These are phyloP conservation scores for Salicornia ramosissima DNA, from an alignment of 148 eudicot genomes.

Conservation along the genomic window DNA sequence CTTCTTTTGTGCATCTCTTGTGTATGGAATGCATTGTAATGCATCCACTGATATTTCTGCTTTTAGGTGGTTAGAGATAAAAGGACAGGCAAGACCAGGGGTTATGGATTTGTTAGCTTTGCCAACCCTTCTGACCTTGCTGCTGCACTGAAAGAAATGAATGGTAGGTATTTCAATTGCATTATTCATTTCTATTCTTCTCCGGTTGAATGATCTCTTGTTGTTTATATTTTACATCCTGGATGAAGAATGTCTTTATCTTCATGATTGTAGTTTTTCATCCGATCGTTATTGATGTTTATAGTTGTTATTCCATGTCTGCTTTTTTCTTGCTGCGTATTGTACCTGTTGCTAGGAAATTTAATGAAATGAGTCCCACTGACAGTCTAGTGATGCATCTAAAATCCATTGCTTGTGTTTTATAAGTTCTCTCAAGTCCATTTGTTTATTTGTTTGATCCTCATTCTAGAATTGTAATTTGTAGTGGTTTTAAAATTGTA, in stretches of 20 bases:
- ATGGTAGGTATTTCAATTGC: conserved; percentile 42
- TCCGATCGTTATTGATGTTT: not conserved
- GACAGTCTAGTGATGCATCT: not conserved
- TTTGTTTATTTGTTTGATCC: not conserved
- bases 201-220: not conserved
- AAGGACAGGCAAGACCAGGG: conserved; percentile 87
- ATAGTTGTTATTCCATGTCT: not conserved
- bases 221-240: not conserved
- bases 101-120: conserved; percentile 89
- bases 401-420: not conserved
- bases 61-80: conserved; percentile 86
- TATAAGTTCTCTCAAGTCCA: not conserved
- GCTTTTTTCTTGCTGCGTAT: not conserved
- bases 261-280: not conserved
- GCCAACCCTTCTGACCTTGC: conserved; percentile 74
- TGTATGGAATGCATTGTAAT: conserved; percentile 9
- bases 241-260: not conserved
- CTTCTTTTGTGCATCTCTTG: not conserved
- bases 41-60: conserved; percentile 14
- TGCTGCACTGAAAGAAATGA: conserved; percentile 83
- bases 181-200: not conserved
- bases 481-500: not conserved
- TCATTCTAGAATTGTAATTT: not conserved
- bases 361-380: not conserved
- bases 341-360: not conserved